phyloP scores from a whole-genome alignment of 345 rosid species.

The Barbarea vulgaris region DNA sequence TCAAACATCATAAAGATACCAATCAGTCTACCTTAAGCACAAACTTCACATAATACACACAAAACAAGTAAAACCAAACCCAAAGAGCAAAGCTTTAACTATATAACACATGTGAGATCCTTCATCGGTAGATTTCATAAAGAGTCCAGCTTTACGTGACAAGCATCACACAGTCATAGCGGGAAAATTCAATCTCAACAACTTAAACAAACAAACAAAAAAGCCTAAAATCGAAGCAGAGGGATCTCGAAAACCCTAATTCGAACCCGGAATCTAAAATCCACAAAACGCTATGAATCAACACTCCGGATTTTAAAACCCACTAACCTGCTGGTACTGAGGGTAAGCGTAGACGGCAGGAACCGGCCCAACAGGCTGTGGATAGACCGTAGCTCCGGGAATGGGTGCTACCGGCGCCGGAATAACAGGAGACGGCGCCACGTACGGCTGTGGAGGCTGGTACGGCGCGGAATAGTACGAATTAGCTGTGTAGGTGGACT shows the following conservation, averaged over 20 bases:
- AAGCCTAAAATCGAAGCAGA: constrained; percentile 8
- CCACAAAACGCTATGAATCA: constrained; percentile 2
- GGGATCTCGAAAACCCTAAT: constrained; percentile 28
- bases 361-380: constrained; percentile 53
- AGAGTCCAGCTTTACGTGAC: not conserved
- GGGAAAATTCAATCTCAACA: not conserved
- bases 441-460: constrained; percentile 49
- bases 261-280: constrained; percentile 8
- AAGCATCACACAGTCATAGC: constrained; percentile 2
- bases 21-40: not conserved
- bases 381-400: constrained; percentile 49
- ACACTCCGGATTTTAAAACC: not conserved
- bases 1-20: constrained; percentile 7
- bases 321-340: constrained; percentile 75
- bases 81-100: constrained; percentile 17
- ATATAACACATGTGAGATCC: constrained; percentile 10
- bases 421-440: constrained; percentile 35
- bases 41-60: not conserved
- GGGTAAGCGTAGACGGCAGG: constrained; percentile 72
- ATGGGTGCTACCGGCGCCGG: constrained; percentile 45
- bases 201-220: not conserved
- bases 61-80: not conserved
- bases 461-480: constrained; percentile 55
- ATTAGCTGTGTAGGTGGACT: constrained; percentile 48
- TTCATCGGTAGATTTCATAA: not conserved